Evolutionary conservation across 176 grass and related monocot genomes (phyloP).

Genomic region (Musa troglodytarum): DNA sequence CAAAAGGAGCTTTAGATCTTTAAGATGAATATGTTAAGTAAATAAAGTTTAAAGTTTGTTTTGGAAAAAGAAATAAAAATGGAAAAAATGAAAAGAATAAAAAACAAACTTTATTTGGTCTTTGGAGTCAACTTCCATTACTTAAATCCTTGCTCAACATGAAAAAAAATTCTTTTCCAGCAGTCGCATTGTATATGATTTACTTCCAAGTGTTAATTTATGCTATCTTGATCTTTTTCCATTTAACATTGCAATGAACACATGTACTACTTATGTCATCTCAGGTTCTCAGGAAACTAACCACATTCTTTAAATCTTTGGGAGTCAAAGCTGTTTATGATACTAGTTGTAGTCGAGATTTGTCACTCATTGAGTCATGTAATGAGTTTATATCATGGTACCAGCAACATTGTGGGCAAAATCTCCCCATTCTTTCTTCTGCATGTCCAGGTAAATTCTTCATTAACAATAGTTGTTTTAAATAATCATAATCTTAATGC

Average conservation of each 20-base stretch:
- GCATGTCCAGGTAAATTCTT: slow-evolving; percentile 63
- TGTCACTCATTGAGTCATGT: slow-evolving; percentile 80
- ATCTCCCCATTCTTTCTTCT: slow-evolving; percentile 78
- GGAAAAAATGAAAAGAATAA: no score
- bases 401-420: slow-evolving; percentile 42
- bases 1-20: no score
- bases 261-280: slow-evolving; percentile 9
- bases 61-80: no score
- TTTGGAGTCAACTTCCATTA: no score
- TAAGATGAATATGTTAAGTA: no score
- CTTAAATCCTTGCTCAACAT: no score
- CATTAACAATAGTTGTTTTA: neutral
- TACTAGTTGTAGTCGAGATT: slow-evolving; percentile 74
- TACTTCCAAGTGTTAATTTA: neutral
- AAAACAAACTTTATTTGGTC: no score
- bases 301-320: slow-evolving; percentile 69
- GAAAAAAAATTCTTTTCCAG: no score
- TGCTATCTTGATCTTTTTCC: neutral
- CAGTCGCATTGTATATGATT: no score
- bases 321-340: slow-evolving; percentile 82
- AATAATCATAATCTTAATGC: neutral
- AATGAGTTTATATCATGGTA: slow-evolving; percentile 88
- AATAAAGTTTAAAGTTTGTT: no score
- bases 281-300: slow-evolving; percentile 80
- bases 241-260: neutral